Evolutionary conservation across 148 eudicot species (phyloP).

Genomic region (Rhododendron mucronatum): DNA sequence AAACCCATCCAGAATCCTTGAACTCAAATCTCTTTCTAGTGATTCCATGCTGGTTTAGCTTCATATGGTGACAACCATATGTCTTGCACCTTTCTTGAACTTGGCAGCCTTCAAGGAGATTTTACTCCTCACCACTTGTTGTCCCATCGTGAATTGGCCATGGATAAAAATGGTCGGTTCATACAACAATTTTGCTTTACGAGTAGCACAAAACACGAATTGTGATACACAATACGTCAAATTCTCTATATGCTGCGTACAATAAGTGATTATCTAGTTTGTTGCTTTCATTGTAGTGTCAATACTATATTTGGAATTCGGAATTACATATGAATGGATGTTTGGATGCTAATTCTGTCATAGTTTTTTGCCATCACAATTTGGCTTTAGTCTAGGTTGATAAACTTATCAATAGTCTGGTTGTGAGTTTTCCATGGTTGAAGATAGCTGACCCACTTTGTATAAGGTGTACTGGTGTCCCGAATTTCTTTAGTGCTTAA

Average conservation of each 20-base stretch:
- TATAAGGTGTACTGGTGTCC: not conserved
- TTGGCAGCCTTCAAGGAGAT: not conserved
- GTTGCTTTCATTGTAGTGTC: not conserved
- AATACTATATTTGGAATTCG: not conserved
- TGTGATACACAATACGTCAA: not conserved
- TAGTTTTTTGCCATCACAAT: not conserved
- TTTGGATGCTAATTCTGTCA: not conserved
- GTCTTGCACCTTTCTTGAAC: not conserved
- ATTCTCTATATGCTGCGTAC: not conserved
- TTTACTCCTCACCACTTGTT: not conserved
- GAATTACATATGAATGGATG: not conserved
- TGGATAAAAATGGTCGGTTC: not conserved
- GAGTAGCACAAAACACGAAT: not conserved
- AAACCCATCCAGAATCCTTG: not conserved
- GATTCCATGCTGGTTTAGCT: not conserved
- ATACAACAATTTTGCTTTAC: not conserved
- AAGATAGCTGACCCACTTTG: not conserved
- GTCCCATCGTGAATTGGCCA: not conserved
- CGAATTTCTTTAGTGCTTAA: not conserved
- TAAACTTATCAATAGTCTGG: not conserved
- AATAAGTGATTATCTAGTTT: not conserved
- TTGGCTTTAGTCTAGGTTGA: not conserved
- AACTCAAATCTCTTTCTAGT: not conserved
- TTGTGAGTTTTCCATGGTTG: not conserved
- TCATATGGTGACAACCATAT: not conserved